A percentile compares a stretch with the other conserved stretches of the same genome.
phyloP scores from a whole-genome alignment of 805 yeast species.

The Metschnikowia picachoensis region DNA sequence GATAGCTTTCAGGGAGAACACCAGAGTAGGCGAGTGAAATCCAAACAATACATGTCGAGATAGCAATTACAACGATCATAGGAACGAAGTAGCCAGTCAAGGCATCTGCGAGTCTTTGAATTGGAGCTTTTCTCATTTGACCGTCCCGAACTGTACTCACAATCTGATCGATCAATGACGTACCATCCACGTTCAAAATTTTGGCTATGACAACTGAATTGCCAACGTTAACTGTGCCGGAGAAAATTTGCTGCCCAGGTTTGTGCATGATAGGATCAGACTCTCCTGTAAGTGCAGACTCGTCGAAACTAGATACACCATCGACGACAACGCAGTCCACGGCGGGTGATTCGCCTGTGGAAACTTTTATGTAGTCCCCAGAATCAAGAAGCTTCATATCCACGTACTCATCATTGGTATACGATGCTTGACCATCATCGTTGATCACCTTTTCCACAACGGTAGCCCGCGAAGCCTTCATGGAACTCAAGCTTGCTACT shows the following conservation, averaged over 20 bases:
- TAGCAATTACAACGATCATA: constrained; percentile 54
- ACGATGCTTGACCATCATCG: constrained; percentile 12
- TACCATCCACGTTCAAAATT: constrained; percentile 56
- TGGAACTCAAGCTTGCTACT: constrained; percentile 46
- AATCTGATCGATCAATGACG: constrained; percentile 66
- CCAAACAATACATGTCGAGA: constrained; percentile 70
- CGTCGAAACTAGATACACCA: constrained; percentile 52
- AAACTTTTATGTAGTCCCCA: constrained; percentile 46
- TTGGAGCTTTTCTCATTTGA: constrained; percentile 67
- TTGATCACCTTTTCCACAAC: constrained; percentile 30
- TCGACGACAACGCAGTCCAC: constrained; percentile 50
- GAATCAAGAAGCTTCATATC: constrained; percentile 46
- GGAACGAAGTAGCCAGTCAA: constrained; percentile 76
- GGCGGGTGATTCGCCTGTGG: constrained; percentile 59
- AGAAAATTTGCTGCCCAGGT: constrained; percentile 63
- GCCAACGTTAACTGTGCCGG: constrained; percentile 70
- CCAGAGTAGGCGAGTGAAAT: constrained; percentile 53
- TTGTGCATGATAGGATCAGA: constrained; percentile 53
- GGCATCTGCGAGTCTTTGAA: constrained; percentile 65
- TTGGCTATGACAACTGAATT: constrained; percentile 49
- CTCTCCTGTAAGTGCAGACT: constrained; percentile 61
- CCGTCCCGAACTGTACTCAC: constrained; percentile 70
- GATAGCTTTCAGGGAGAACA: constrained; percentile 47
- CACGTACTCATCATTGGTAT: constrained; percentile 28
- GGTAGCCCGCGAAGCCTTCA: constrained; percentile 50